phyloP scores from a whole-genome alignment of 2,329 filamentous ascomycete species.

The Septoria linicola region DNA sequence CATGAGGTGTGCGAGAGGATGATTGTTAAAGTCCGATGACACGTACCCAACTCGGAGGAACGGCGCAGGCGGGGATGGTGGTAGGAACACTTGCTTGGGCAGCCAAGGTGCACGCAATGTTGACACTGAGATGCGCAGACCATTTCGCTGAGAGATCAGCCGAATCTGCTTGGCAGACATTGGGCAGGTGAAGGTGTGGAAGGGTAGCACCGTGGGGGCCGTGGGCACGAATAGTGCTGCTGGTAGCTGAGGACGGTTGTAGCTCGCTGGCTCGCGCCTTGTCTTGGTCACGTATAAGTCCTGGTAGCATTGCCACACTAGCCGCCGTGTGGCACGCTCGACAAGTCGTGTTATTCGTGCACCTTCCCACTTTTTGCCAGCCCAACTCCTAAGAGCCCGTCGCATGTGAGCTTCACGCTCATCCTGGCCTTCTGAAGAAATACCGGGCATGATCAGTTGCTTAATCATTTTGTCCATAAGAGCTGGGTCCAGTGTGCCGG shows the following conservation, averaged over 20 bases:
- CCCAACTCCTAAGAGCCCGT: slow-evolving; percentile 54
- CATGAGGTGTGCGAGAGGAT: slow-evolving; percentile 95
- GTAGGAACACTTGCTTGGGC: slow-evolving; percentile 74
- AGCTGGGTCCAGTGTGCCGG: slow-evolving; percentile 58
- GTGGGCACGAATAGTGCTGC: slow-evolving; percentile 71
- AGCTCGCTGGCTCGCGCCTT: slow-evolving; percentile 58
- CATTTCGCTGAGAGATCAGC: slow-evolving; percentile 92
- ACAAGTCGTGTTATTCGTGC: slow-evolving; percentile 78
- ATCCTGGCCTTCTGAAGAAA: slow-evolving; percentile 33
- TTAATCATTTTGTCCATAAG: slow-evolving; percentile 46
- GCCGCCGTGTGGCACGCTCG: slow-evolving; percentile 76
- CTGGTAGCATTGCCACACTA: slow-evolving; percentile 83
- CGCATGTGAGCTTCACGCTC: slow-evolving; percentile 42
- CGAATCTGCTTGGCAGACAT: slow-evolving; percentile 88
- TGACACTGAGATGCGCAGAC: slow-evolving; percentile 85
- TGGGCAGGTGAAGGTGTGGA: slow-evolving; percentile 96
- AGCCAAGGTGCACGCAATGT: slow-evolving; percentile 87
- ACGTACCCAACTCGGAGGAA: slow-evolving; percentile 92
- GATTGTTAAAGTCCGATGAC: slow-evolving; percentile 98
- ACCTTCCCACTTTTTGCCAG: slow-evolving; percentile 80
- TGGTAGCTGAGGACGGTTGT: slow-evolving; percentile 73
- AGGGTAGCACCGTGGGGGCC: slow-evolving; percentile 90
- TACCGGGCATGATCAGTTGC: slow-evolving; percentile 46
- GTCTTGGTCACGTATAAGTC: slow-evolving; percentile 69
- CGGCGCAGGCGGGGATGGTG: slow-evolving; percentile 76